Evolutionary conservation across 345 rosid species (phyloP), one percentile per base, ranked within the genome.

Genomic region (Corchorus olitorius): DNA sequence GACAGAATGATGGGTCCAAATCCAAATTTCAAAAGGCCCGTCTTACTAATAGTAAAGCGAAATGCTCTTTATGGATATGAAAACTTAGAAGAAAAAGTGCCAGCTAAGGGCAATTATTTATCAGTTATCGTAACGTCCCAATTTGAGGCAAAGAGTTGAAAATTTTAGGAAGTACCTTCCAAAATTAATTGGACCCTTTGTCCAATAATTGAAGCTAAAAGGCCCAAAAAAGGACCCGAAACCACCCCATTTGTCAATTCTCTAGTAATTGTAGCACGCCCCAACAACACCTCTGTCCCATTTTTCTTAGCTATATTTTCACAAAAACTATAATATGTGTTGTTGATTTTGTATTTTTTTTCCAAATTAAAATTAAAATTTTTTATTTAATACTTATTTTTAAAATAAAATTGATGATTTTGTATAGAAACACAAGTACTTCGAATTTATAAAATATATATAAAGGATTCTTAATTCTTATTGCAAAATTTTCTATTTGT

Each of bases 91-190:
- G 0, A 20, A 22, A 13, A 72, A 72, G 46, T 56, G 52, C 37
- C 75, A 72, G 65, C 65, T 12, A 56, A 12, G 76, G 2, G 75
- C 65, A 72, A n/a, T 72, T 72, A 39, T 56, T 16, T 34, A 35
- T 52, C 22, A 27, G 27, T 39, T 39, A 39, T 39, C 5, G 43
- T 8, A 39, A 6, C 65, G 37, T 19, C 34, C 65, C 49, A 8
- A 13, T 22, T 8, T 20, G 9, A 58, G 39, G 15, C 27, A 27
- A 16, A 17, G 3, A 9, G 61, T 70, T 70, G 74, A n/a, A 50
- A 27, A 69, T 14, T 16, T 27, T 27, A 27, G 56, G 43, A 33
- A 5, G 73, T 16, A 52, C 6, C 17, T 70, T 33, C 61, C 60
- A 52, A 59, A 70, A 70, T 52, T 53, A 70, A 52, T 34, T 70